Conservation (phyloP, 257 asterid genomes). For the Vinca minor region DNA sequence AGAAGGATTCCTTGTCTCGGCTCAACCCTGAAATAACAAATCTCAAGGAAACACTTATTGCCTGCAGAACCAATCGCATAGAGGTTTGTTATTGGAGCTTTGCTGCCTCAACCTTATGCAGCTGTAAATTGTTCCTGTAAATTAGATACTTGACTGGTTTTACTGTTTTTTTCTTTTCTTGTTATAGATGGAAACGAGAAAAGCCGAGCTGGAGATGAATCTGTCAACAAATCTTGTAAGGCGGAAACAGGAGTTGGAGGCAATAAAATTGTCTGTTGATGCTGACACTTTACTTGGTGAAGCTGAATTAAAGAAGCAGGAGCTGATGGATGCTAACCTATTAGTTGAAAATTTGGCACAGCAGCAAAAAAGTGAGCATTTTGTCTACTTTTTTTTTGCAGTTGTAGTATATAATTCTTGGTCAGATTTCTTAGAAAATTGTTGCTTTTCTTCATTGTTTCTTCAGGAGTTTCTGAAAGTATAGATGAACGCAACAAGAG, state of each 20-base stretch:
- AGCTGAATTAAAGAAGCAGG: slow-evolving; percentile 78
- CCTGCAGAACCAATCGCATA: slow-evolving; percentile 70
- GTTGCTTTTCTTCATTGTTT: background rate
- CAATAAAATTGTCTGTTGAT: slow-evolving; percentile 61
- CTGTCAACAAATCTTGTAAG: slow-evolving; percentile 88
- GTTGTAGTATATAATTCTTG: slow-evolving; percentile 9
- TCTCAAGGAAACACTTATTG: slow-evolving; percentile 63
- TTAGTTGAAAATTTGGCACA: slow-evolving; percentile 52
- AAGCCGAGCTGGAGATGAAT: slow-evolving; percentile 95
- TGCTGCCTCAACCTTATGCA: background rate
- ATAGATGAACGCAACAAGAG: slow-evolving; percentile 48
- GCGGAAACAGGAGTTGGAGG: slow-evolving; percentile 91
- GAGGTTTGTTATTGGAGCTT: slow-evolving; percentile 49
- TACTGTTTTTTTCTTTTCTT: slow-evolving; percentile 2
- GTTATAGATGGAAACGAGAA: slow-evolving; percentile 77
- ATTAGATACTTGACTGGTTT: slow-evolving; percentile 6
- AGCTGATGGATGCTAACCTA: slow-evolving; percentile 49
- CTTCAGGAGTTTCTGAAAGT: slow-evolving; percentile 53
- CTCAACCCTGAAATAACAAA: slow-evolving; percentile 84
- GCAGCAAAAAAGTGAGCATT: slow-evolving; percentile 62
- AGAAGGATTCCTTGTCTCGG: slow-evolving; percentile 71
- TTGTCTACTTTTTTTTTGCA: slow-evolving; percentile 9
- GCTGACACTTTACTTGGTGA: slow-evolving; percentile 58
- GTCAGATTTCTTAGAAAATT: slow-evolving; percentile 3
- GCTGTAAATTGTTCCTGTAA: background rate